Conservation (phyloP, 1,284 basidiomycete species). For the Lentinula novae-zelandiae region DNA sequence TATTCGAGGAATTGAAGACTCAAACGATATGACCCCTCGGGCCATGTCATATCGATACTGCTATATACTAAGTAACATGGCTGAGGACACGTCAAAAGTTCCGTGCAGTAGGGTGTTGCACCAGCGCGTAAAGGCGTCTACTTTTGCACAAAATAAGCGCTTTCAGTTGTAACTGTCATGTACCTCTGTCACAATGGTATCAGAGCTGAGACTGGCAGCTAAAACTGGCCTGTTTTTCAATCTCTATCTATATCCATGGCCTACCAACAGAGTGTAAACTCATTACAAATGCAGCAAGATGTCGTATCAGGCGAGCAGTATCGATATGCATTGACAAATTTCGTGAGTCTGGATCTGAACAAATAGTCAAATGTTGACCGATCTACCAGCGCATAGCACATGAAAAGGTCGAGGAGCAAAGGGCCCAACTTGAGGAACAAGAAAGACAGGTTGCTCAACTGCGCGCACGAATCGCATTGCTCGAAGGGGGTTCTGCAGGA, state of each 20-base stretch:
- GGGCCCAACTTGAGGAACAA: conserved; percentile 74
- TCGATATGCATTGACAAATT: conserved; percentile 75
- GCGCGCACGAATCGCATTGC: conserved; percentile 60
- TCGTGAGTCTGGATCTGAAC: conserved; percentile 41
- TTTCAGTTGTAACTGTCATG: too few relatives aligned
- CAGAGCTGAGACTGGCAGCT: too few relatives aligned
- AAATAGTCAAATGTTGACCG: not conserved
- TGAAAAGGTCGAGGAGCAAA: conserved; percentile 80
- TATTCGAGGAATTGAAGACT: too few relatives aligned
- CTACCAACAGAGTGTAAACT: not conserved
- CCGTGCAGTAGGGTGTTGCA: too few relatives aligned
- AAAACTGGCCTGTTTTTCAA: too few relatives aligned
- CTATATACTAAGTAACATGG: too few relatives aligned
- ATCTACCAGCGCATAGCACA: conserved; percentile 69
- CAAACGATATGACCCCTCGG: too few relatives aligned
- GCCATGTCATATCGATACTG: too few relatives aligned
- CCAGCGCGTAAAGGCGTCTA: too few relatives aligned
- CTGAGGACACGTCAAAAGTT: too few relatives aligned
- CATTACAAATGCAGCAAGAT: conserved; percentile 31
- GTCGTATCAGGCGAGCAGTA: conserved; percentile 70
- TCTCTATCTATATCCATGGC: not conserved
- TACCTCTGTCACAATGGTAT: too few relatives aligned
- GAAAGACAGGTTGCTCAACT: conserved; percentile 75
- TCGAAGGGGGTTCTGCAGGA: conserved; percentile 56
- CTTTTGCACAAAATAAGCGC: too few relatives aligned